Evolutionary conservation across 768 basidiomycete species (phyloP).

Genomic region (Termitomyces sp.): DNA sequence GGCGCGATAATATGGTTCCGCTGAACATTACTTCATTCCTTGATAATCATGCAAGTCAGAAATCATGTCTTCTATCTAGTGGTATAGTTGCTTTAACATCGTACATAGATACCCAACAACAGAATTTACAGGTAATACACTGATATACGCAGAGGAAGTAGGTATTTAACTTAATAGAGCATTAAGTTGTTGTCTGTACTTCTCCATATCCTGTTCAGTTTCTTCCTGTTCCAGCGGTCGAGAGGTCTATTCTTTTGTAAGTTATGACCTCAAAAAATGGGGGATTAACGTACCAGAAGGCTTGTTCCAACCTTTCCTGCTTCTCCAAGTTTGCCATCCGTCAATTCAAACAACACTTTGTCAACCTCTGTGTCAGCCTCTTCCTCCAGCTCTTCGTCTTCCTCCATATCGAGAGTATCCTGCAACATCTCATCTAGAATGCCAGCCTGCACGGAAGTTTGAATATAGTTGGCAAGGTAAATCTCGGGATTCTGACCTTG

Average conservation of each 20-base stretch:
- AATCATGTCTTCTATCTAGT: not conserved
- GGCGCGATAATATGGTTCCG: conserved; percentile 9
- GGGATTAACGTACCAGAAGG: conserved; percentile 58
- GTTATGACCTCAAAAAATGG: conserved; percentile 4
- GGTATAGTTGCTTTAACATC: not conserved
- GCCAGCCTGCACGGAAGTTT: conserved; percentile 61
- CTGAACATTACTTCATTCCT: not conserved
- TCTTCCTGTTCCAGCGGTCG: conserved; percentile 73
- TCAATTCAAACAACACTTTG: conserved; percentile 92
- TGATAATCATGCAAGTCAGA: not conserved
- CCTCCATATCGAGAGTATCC: conserved; percentile 85
- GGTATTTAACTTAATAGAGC: conserved; percentile 65
- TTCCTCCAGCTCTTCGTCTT: conserved; percentile 92
- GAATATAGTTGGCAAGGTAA: not conserved
- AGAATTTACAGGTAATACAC: not conserved
- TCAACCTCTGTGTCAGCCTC: conserved; percentile 98
- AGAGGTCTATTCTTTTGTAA: conserved; percentile 38
- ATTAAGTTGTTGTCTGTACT: conserved; percentile 84
- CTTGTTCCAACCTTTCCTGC: conserved; percentile 69
- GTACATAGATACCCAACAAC: not conserved
- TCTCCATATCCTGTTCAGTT: conserved; percentile 83
- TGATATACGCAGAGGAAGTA: not conserved
- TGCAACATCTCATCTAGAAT: conserved; percentile 99
- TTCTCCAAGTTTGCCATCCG: conserved; percentile 92
- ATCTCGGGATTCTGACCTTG: conserved; percentile 51